These are phyloP conservation scores for Hortiboletus campestris DNA, from an alignment of 768 basidiomycete genomes.

Conservation along the genomic window DNA sequence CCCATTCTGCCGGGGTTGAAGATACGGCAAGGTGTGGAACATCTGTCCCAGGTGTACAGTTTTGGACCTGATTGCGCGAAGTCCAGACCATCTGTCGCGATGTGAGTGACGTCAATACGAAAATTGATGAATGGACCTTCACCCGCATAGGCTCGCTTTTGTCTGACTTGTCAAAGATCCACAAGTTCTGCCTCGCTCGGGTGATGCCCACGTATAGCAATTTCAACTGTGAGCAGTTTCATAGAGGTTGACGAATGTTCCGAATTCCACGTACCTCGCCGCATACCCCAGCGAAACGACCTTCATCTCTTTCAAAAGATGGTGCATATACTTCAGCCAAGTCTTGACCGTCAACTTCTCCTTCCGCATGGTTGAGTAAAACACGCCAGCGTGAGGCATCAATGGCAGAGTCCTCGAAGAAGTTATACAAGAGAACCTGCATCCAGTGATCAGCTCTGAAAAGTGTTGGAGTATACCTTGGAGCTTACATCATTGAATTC, in stretches of 20 bases:
- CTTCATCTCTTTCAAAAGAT: constrained; percentile 42
- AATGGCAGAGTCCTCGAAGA: constrained; percentile 63
- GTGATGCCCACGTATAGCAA: too few species aligned
- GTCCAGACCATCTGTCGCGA: too few species aligned
- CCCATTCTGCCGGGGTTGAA: constrained; percentile 51
- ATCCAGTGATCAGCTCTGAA: not conserved
- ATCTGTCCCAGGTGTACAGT: too few species aligned
- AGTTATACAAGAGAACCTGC: constrained; percentile 72
- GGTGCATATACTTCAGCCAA: constrained; percentile 35
- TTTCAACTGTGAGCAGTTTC: too few species aligned
- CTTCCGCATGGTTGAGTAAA: constrained; percentile 43
- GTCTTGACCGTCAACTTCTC: constrained; percentile 12
- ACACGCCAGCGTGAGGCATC: constrained; percentile 58
- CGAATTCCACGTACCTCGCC: constrained; percentile 34
- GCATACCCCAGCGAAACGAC: constrained; percentile 54
- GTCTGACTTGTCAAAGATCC: too few species aligned
- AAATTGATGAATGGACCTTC: too few species aligned
- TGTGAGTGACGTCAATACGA: too few species aligned
- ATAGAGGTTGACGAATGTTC: too few species aligned
- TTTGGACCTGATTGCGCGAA: too few species aligned
- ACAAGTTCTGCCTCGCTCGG: too few species aligned
- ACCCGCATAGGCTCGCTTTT: too few species aligned
- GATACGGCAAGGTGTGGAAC: constrained; percentile 44
- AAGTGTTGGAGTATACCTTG: not conserved
- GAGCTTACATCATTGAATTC: constrained; percentile 22